A percentile compares a stretch with the other conserved stretches of the same genome.
phyloP scores from a whole-genome alignment of 495 filamentous ascomycete species.

The Penicillium silybi region DNA sequence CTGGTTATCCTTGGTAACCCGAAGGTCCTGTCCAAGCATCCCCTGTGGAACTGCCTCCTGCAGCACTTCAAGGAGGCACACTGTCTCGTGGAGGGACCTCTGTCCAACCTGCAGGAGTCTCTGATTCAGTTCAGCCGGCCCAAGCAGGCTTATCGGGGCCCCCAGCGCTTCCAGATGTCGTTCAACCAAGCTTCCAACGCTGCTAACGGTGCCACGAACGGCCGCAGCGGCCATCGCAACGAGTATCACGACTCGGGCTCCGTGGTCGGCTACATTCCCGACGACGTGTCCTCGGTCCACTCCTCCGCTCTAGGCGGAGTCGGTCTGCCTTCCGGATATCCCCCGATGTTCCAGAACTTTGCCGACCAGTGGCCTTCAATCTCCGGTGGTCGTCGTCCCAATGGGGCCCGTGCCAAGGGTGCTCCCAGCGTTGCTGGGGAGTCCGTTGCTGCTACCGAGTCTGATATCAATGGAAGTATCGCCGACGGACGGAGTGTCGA shows the following conservation, averaged over 20 bases:
- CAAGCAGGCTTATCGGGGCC: slow-evolving; percentile 86
- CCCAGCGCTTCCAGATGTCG: slow-evolving; percentile 82
- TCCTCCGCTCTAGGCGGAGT: slow-evolving; percentile 86
- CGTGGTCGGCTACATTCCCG: slow-evolving; percentile 88
- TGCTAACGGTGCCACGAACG: slow-evolving; percentile 45
- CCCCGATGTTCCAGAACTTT: slow-evolving; percentile 94
- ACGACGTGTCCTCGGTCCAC: slow-evolving; percentile 95
- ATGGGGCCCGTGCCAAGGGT: slow-evolving; percentile 58
- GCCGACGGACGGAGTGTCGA: slow-evolving; percentile 70
- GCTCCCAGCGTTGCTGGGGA: slow-evolving; percentile 82
- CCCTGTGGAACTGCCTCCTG: slow-evolving; percentile 94
- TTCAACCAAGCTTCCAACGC: slow-evolving; percentile 64
- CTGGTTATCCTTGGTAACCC: slow-evolving; percentile 96
- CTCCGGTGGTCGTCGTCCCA: slow-evolving; percentile 55
- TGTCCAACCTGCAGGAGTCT: slow-evolving; percentile 91
- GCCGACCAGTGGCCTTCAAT: slow-evolving; percentile 85
- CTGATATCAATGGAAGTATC: slow-evolving; percentile 68
- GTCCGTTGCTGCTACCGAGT: slow-evolving; percentile 83
- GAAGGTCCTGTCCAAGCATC: slow-evolving; percentile 96
- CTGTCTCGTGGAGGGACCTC: slow-evolving; percentile 93
- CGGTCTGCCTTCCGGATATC: slow-evolving; percentile 75
- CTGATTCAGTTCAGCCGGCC: slow-evolving; percentile 93
- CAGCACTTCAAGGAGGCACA: slow-evolving; percentile 97
- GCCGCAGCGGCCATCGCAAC: slow-evolving; percentile 51
- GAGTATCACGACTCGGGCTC: slow-evolving; percentile 85